Conservation (phyloP, 2,329 filamentous ascomycete species). For the Colletotrichum sp. region DNA sequence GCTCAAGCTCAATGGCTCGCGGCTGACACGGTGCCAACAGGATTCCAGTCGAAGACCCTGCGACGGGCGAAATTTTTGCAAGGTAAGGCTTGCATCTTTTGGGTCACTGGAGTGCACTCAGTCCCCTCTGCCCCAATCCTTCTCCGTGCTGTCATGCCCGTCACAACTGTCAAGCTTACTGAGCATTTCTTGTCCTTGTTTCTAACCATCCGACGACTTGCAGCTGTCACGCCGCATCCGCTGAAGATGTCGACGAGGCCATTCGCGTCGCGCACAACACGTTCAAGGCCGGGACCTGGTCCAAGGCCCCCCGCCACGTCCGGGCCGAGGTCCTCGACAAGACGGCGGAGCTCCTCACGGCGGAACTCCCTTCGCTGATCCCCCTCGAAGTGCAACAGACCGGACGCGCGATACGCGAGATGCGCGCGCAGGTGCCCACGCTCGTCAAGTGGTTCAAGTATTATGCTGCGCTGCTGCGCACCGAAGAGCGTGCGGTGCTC, state of each 20-base stretch:
- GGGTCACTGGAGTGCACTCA: background rate
- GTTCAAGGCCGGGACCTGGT: conserved; percentile 62
- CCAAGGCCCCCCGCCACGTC: conserved; percentile 57
- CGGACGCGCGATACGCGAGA: conserved; percentile 71
- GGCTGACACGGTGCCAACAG: conserved; percentile 34
- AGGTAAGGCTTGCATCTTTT: conserved; percentile 36
- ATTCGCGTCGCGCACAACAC: conserved; percentile 46
- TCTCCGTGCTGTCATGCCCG: background rate
- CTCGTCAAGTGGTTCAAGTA: conserved; percentile 75
- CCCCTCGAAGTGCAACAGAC: conserved; percentile 71
- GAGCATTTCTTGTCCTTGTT: background rate
- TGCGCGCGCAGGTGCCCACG: conserved; percentile 71
- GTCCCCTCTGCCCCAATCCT: background rate
- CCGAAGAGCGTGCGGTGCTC: conserved; percentile 69
- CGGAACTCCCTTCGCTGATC: conserved; percentile 61
- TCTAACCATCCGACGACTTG: background rate
- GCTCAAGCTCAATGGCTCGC: background rate
- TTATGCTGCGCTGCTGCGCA: conserved; percentile 71
- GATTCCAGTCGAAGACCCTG: conserved; percentile 58
- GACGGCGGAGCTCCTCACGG: conserved; percentile 59
- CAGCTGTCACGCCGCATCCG: conserved; percentile 54
- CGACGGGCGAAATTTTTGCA: conserved; percentile 57
- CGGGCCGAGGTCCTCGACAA: conserved; percentile 69
- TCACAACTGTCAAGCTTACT: background rate
- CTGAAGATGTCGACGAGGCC: conserved; percentile 45